Conservation (phyloP, 2,329 filamentous ascomycete species). For the Alternaria ventricosa region DNA sequence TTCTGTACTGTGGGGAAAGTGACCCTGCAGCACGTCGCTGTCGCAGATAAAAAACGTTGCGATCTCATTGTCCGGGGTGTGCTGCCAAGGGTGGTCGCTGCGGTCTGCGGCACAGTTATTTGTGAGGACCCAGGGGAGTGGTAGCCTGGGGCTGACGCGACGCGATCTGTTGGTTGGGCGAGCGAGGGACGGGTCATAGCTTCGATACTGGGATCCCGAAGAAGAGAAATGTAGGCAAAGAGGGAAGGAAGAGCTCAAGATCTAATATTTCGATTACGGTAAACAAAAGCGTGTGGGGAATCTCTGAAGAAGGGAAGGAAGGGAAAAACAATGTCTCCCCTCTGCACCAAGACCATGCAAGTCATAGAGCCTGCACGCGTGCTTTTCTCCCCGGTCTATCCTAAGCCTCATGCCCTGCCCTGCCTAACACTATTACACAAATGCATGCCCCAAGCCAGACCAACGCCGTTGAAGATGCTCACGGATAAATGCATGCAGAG, state of each 20-base stretch:
- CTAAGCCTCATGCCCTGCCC: slow-evolving; percentile 10
- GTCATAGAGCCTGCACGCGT: not conserved
- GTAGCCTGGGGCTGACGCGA: slow-evolving; percentile 8
- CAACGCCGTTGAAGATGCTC: slow-evolving; percentile 20
- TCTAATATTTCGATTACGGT: no score
- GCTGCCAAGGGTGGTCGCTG: slow-evolving; percentile 3
- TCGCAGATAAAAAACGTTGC: not conserved
- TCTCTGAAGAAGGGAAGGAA: slow-evolving; percentile 9
- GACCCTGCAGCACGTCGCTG: not conserved
- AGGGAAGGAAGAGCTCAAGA: no score
- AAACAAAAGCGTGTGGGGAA: slow-evolving; percentile 21
- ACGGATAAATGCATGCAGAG: slow-evolving; percentile 14
- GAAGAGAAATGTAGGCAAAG: no score
- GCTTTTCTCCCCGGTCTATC: slow-evolving; percentile 3
- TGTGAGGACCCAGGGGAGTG: slow-evolving; percentile 7
- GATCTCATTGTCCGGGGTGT: not conserved
- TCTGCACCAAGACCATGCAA: not conserved
- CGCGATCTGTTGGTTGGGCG: slow-evolving; percentile 4
- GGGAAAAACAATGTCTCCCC: slow-evolving; percentile 9
- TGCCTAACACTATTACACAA: slow-evolving; percentile 13
- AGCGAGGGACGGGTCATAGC: not conserved
- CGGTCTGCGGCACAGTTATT: slow-evolving; percentile 15
- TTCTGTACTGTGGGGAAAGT: not conserved
- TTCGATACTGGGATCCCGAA: no score
- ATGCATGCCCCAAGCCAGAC: not conserved